These are phyloP conservation scores for Pseudogymnoascus sp. DNA, from an alignment of 2,329 filamentous ascomycete genomes.

Conservation along the genomic window DNA sequence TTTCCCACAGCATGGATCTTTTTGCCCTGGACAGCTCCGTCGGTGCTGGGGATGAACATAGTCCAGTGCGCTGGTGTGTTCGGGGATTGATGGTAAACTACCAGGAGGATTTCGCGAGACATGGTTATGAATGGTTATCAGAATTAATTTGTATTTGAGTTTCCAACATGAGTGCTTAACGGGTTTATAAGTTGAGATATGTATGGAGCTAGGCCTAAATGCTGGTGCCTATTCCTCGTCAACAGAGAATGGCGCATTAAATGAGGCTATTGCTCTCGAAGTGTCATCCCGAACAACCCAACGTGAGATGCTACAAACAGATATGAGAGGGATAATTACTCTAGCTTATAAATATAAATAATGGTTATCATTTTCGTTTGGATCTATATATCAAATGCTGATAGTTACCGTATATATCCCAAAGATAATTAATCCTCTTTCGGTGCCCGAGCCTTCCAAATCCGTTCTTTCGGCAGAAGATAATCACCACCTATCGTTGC, in stretches of 20 bases:
- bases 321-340: neutral
- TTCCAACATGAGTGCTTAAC: neutral
- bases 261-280: neutral
- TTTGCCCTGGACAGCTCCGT: neutral
- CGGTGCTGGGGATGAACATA: neutral
- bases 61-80: neutral
- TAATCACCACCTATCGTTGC: slow-evolving; percentile 24
- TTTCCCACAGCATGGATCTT: neutral
- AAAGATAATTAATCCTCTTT: neutral
- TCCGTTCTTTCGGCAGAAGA: slow-evolving; percentile 18
- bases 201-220: too few relatives aligned
- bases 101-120: neutral
- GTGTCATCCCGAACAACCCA: neutral
- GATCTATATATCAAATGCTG: neutral
- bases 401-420: neutral
- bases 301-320: neutral
- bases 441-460: neutral
- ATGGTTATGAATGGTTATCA: neutral
- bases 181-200: neutral
- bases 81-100: neutral
- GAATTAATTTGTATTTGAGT: neutral
- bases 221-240: neutral
- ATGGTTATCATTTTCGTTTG: neutral
- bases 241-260: neutral
- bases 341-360: neutral